These are phyloP conservation scores for Clonostachys rosea DNA, from an alignment of 2,329 filamentous ascomycete genomes.

Conservation along the genomic window DNA sequence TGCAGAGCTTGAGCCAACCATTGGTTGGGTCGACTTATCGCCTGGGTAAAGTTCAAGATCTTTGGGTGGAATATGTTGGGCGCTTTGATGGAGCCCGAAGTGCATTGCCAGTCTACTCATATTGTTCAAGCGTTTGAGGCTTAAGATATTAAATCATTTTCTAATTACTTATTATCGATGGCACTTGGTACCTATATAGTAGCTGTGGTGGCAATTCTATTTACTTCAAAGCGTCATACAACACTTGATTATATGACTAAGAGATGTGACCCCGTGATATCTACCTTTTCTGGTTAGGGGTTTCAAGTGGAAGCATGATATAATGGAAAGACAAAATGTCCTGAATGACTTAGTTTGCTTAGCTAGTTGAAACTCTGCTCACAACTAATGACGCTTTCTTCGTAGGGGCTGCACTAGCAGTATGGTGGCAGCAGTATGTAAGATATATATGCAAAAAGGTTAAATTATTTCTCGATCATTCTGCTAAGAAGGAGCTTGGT, in stretches of 20 bases:
- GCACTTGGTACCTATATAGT: neutral
- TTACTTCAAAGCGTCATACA: neutral
- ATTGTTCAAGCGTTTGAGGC: neutral
- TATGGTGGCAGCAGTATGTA: neutral
- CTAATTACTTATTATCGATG: neutral
- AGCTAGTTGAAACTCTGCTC: neutral
- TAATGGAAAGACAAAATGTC: constrained; percentile 1
- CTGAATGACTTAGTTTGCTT: neutral
- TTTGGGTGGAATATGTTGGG: neutral
- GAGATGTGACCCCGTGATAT: neutral
- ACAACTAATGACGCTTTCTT: neutral
- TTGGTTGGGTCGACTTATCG: neutral
- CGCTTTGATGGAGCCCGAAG: neutral
- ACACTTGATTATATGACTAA: neutral
- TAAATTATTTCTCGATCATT: neutral
- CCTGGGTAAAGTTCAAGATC: neutral
- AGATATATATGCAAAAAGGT: neutral
- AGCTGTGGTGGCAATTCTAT: neutral
- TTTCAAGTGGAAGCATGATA: constrained; percentile 1
- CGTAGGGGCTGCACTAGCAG: neutral
- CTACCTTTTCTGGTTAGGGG: neutral
- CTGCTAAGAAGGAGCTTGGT: no score
- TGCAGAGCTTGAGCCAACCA: neutral
- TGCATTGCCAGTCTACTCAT: neutral
- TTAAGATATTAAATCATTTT: neutral